Conservation (phyloP, 768 basidiomycete genomes). For the Amanita subjunquillea region DNA sequence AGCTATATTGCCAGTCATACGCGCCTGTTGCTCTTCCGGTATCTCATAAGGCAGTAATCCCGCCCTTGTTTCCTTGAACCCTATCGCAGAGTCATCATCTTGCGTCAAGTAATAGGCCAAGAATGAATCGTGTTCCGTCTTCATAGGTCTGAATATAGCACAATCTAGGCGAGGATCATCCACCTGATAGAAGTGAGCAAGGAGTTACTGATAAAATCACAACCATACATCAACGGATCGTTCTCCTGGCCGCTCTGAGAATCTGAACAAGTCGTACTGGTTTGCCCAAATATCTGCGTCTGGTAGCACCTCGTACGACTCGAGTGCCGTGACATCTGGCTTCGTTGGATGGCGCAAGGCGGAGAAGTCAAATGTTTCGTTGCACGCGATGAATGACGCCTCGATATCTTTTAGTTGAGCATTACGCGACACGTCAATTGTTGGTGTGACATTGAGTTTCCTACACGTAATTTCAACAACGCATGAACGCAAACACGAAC, state of each 20-base stretch:
- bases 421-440: slow-evolving; percentile 61
- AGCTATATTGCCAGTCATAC: slow-evolving; percentile 7
- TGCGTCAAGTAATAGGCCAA: slow-evolving; percentile 75
- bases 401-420: slow-evolving; percentile 77
- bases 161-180: slow-evolving; percentile 79
- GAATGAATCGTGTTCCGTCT: slow-evolving; percentile 83
- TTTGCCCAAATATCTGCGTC: slow-evolving; percentile 86
- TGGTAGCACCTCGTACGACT: slow-evolving; percentile 76
- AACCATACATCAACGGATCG: slow-evolving; percentile 50
- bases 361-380: slow-evolving; percentile 48
- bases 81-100: slow-evolving; percentile 59
- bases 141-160: slow-evolving; percentile 80
- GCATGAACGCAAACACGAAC: neutral
- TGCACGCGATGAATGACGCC: slow-evolving; percentile 57
- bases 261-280: slow-evolving; percentile 79
- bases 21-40: slow-evolving; percentile 47
- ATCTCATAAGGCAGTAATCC: slow-evolving; percentile 31
- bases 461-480: slow-evolving; percentile 15
- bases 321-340: slow-evolving; percentile 60
- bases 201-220: neutral
- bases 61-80: slow-evolving; percentile 51
- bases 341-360: slow-evolving; percentile 72
- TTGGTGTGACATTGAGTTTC: slow-evolving; percentile 34
- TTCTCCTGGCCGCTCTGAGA: slow-evolving; percentile 82
- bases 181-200: slow-evolving; percentile 26